A percentile compares a stretch with the other conserved stretches of the same genome.
phyloP scores from a whole-genome alignment of 106 monocot genomes.

The Phalaenopsis equestris region DNA sequence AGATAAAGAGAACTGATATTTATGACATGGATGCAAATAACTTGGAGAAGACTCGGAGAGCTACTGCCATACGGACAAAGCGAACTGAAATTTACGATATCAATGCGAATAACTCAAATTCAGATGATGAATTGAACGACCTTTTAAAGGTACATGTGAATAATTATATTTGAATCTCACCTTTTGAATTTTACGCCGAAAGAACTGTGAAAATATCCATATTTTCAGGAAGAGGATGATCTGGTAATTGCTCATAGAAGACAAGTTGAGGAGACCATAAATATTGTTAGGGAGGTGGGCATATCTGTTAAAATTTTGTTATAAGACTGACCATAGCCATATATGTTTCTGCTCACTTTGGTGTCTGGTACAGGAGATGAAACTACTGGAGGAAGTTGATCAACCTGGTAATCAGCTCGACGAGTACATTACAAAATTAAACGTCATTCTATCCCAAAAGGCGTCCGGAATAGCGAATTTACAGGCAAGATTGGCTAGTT shows the following conservation, averaged over 20 bases:
- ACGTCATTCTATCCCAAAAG: conserved; percentile 67
- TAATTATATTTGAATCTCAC: neutral
- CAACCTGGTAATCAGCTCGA: conserved; percentile 83
- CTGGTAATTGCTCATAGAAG: conserved; percentile 78
- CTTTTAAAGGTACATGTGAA: conserved; percentile 1
- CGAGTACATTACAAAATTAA: conserved; percentile 65
- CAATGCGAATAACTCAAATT: neutral
- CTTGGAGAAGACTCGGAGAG: conserved; percentile 25
- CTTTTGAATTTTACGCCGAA: neutral
- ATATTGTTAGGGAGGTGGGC: conserved; percentile 67
- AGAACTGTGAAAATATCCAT: neutral
- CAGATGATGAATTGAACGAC: neutral
- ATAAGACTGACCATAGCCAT: neutral
- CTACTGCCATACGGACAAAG: conserved; percentile 34
- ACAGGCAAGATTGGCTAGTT: conserved; percentile 66
- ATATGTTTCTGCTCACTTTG: neutral
- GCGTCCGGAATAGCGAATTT: conserved; percentile 72
- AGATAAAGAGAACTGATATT: conserved; percentile 43
- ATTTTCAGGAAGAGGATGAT: conserved; percentile 58
- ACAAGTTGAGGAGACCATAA: conserved; percentile 87
- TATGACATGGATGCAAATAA: neutral
- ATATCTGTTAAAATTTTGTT: neutral
- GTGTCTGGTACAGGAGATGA: conserved; percentile 59
- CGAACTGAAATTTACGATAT: conserved; percentile 16
- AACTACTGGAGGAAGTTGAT: conserved; percentile 71